Evolutionary conservation across 192 early-diverging fungal species (phyloP).

Genomic region (Gigaspora rosea): DNA sequence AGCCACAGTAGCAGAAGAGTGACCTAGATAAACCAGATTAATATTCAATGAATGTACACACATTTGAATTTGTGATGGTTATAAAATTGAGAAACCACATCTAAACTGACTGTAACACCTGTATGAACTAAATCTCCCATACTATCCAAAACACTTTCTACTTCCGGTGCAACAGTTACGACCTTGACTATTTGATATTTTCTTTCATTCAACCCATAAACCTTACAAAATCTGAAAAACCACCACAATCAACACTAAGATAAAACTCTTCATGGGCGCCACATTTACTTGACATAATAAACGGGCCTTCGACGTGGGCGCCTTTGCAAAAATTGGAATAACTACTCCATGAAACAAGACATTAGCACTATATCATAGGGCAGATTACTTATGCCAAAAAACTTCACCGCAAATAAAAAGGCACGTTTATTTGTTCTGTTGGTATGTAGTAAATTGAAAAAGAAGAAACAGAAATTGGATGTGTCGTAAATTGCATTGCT

Average conservation of each 20-base stretch:
- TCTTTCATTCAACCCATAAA: slow-evolving; percentile 58
- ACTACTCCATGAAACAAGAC: too few relatives aligned
- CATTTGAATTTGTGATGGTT: too few relatives aligned
- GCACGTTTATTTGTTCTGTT: too few relatives aligned
- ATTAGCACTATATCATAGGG: too few relatives aligned
- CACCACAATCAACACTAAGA: slow-evolving; percentile 60
- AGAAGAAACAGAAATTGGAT: too few relatives aligned
- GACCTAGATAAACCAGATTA: slow-evolving; percentile 39
- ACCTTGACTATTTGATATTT: slow-evolving; percentile 60
- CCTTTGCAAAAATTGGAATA: slow-evolving; percentile 13
- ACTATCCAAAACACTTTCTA: slow-evolving; percentile 66
- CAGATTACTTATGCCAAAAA: too few relatives aligned
- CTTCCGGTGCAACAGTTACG: slow-evolving; percentile 79
- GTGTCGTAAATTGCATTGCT: too few relatives aligned
- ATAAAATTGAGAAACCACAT: too few relatives aligned
- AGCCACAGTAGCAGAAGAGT: slow-evolving; percentile 66
- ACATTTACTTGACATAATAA: slow-evolving; percentile 69
- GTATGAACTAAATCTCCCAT: slow-evolving; percentile 65
- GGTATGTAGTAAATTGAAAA: too few relatives aligned
- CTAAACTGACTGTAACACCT: slow-evolving; percentile 69
- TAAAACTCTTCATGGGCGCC: slow-evolving; percentile 73
- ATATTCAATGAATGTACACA: too few relatives aligned
- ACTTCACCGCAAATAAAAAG: too few relatives aligned
- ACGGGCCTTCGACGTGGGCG: slow-evolving; percentile 64
- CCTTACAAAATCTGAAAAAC: slow-evolving; percentile 64